phyloP scores from a whole-genome alignment of 129 eudicot species.

The Centrapalus pauciflorus region DNA sequence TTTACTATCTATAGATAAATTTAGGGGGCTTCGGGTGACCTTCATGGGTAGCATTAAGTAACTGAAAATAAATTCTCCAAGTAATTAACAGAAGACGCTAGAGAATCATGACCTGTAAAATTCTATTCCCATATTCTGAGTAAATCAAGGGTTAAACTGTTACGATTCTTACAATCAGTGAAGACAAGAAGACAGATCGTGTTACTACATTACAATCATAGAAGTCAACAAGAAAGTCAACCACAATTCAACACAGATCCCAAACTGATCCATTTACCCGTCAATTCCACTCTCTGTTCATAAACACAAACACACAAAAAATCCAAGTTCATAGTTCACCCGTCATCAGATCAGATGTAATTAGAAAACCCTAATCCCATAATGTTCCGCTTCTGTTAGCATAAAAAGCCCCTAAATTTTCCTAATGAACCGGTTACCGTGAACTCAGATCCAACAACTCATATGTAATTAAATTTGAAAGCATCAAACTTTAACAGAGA shows the following conservation, averaged over 20 bases:
- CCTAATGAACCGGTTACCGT: background rate
- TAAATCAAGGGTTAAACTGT: background rate
- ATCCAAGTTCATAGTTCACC: background rate
- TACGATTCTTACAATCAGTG: background rate
- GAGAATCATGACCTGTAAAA: background rate
- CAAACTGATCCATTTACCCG: background rate
- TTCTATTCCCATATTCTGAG: background rate
- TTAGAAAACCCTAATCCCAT: background rate
- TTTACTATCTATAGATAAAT: background rate
- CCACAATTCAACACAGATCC: constrained; percentile 23
- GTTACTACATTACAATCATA: constrained; percentile 3
- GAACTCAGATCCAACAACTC: background rate
- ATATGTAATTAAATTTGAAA: background rate
- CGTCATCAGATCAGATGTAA: constrained; percentile 4
- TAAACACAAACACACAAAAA: constrained; percentile 4
- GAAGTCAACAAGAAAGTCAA: constrained; percentile 4
- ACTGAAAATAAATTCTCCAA: background rate
- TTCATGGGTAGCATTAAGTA: background rate
- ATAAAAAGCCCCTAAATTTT: background rate
- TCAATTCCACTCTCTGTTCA: background rate
- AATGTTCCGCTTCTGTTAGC: background rate
- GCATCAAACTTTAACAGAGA: constrained; percentile 1
- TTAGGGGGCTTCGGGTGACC: background rate
- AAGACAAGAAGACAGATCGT: background rate
- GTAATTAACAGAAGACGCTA: background rate